phyloP scores from a whole-genome alignment of 176 grass and related monocot species.

The Oryza punctata region DNA sequence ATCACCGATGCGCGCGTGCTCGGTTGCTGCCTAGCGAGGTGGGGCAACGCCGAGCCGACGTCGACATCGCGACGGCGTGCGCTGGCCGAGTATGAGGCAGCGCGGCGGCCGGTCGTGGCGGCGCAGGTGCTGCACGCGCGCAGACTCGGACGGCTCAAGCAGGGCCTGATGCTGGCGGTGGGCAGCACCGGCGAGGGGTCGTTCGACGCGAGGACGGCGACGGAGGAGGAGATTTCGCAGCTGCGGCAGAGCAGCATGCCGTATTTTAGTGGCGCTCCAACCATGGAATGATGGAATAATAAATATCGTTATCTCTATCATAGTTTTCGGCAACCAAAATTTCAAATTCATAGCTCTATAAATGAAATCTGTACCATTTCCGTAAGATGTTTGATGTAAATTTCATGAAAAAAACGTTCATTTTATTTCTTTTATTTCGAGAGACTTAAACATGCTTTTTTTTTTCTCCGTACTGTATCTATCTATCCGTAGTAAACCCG shows the following conservation, averaged over 20 bases:
- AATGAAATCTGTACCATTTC: no score
- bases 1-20: slow-evolving; percentile 61
- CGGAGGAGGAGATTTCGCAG: slow-evolving; percentile 22
- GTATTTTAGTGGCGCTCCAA: slow-evolving; percentile 55
- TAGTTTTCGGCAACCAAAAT: neutral
- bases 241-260: slow-evolving; percentile 72
- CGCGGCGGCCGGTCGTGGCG: slow-evolving; percentile 59
- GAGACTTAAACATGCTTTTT: no score
- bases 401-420: no score
- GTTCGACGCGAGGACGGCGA: slow-evolving; percentile 31
- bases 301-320: neutral
- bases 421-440: no score
- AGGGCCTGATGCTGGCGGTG: slow-evolving; percentile 45
- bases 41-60: slow-evolving; percentile 7
- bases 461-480: no score
- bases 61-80: neutral
- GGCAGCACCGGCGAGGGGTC: neutral
- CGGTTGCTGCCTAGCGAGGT: slow-evolving; percentile 56
- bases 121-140: slow-evolving; percentile 67
- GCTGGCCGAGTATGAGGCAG: slow-evolving; percentile 58
- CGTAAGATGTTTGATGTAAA: no score
- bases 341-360: neutral
- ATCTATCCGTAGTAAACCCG: neutral
- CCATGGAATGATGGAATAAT: neutral
- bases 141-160: slow-evolving; percentile 75